Percentiles rank a stretch among this genome's conserved stretches.
Conservation (phyloP, 805 yeast genomes). For the Ogataea thermomethanolica region DNA sequence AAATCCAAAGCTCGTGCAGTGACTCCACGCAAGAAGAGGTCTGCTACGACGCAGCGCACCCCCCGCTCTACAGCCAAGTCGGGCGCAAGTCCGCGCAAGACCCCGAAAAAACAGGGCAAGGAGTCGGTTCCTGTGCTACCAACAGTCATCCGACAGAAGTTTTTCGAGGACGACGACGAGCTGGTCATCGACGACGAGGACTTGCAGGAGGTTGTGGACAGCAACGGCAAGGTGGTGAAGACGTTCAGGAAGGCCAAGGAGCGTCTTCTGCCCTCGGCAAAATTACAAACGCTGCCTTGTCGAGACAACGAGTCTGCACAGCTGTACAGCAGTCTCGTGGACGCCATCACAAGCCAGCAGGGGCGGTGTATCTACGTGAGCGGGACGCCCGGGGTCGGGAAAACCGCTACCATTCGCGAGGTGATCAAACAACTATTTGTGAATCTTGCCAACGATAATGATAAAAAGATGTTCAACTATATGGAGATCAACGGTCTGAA, state of each 20-base stretch:
- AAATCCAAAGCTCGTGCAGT: background rate
- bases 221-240: conserved; percentile 18
- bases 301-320: conserved; percentile 79
- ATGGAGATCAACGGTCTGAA: conserved; percentile 91
- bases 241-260: conserved; percentile 38
- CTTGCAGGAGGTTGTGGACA: conserved; percentile 10
- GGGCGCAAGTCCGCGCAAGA: conserved; percentile 4
- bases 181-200: conserved; percentile 21
- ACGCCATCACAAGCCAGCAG: conserved; percentile 62
- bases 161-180: conserved; percentile 18
- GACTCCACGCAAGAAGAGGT: background rate
- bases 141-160: conserved; percentile 14
- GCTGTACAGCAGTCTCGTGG: conserved; percentile 63
- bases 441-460: conserved; percentile 19
- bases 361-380: conserved; percentile 89
- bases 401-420: conserved; percentile 89
- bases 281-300: conserved; percentile 64
- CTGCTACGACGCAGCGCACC: background rate
- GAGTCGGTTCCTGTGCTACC: conserved; percentile 11
- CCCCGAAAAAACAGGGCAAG: background rate
- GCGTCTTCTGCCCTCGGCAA: conserved; percentile 37
- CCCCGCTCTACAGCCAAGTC: conserved; percentile 3
- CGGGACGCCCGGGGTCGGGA: conserved; percentile 98
- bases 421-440: conserved; percentile 65
- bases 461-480: conserved; percentile 51